Evolutionary conservation across 305 asterid species (phyloP), one percentile per base, ranked within the genome.

Genomic region (Fraxinus dipetala): DNA sequence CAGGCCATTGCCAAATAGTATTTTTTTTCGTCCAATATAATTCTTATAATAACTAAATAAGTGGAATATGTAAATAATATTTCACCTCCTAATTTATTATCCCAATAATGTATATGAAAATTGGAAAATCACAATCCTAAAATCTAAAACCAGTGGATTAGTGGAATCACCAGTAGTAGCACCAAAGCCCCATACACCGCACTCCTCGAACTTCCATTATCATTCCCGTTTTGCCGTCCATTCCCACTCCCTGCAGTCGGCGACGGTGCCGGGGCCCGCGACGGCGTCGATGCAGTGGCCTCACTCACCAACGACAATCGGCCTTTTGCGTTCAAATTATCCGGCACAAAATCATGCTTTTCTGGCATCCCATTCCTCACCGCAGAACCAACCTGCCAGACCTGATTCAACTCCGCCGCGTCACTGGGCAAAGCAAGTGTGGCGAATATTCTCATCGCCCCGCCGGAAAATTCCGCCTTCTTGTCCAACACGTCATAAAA

Each of bases 371-470:
- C 94, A 67, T 82, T 22, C 13, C 6, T 84, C 77, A 89, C 94
- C 74, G 90, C 26, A 24, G 90, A 11, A 0, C 96, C 97, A 36
- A 91, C 97, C 83, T 93, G 96, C 97, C 97, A 93, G 0, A 93
- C 89, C 56, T 89, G 93, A 59, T 89, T 93, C 79, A 92, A 30
- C 82, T 28, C 35, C 85, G 81, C 73, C 83, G 79, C 31, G 30
- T 80, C 86, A 78, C 70, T 31, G 81, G 95, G 98, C 86, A 93
- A n/a, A 1, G 54, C 87, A 45, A 93, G 72, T 72, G 84, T 88
- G 73, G 97, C 98, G 79, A 89, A 91, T 10, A 93, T 87, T 79
- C 38, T 86, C 81, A 88, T 83, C 8, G 31, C 76, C 16, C 95
- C 97, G 45, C 59, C 82, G 72, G 92, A 73, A 28, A 11, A 80